Evolutionary conservation across 1,284 basidiomycete genomes (phyloP).

Genomic region (Trametes pubescens): DNA sequence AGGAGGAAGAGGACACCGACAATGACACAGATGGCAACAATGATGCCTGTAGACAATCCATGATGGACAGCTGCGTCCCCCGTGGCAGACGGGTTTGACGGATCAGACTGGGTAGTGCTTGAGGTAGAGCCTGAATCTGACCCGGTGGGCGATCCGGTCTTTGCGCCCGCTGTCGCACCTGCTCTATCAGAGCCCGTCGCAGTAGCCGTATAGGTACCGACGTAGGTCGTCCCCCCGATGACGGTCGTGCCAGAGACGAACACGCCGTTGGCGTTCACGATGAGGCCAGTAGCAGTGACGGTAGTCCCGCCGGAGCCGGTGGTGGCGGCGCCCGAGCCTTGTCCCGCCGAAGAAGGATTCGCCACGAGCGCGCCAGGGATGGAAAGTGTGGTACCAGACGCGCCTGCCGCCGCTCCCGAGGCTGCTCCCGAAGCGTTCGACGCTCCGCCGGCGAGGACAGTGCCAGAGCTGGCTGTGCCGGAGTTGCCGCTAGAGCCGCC

Average conservation of each 20-base stretch:
- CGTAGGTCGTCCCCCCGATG: constrained; percentile 4
- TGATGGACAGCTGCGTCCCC: constrained; percentile 10
- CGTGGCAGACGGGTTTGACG: constrained; percentile 10
- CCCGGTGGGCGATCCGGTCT: constrained; percentile 16
- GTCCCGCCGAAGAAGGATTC: background rate
- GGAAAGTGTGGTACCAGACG: constrained; percentile 5
- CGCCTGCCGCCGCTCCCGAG: constrained; percentile 1
- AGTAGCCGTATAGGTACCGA: background rate
- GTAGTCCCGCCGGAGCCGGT: constrained; percentile 4
- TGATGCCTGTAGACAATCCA: constrained; percentile 27
- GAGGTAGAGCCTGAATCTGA: constrained; percentile 14
- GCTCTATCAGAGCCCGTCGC: background rate
- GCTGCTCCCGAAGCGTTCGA: constrained; percentile 2
- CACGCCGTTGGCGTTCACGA: constrained; percentile 24
- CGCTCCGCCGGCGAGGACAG: background rate
- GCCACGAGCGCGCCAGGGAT: background rate
- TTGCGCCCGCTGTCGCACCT: background rate
- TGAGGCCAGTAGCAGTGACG: background rate
- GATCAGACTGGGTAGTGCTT: constrained; percentile 7
- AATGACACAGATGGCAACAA: constrained; percentile 30
- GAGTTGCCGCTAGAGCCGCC: constrained; percentile 15
- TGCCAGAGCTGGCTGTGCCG: constrained; percentile 1
- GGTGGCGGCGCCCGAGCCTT: background rate
- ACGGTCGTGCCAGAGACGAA: constrained; percentile 19
- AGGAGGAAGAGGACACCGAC: constrained; percentile 23